Percentiles rank a stretch among this genome's conserved stretches.
These are phyloP conservation scores for Groenewaldozyma salmanticensis DNA, from an alignment of 805 yeast genomes.

Conservation along the genomic window DNA sequence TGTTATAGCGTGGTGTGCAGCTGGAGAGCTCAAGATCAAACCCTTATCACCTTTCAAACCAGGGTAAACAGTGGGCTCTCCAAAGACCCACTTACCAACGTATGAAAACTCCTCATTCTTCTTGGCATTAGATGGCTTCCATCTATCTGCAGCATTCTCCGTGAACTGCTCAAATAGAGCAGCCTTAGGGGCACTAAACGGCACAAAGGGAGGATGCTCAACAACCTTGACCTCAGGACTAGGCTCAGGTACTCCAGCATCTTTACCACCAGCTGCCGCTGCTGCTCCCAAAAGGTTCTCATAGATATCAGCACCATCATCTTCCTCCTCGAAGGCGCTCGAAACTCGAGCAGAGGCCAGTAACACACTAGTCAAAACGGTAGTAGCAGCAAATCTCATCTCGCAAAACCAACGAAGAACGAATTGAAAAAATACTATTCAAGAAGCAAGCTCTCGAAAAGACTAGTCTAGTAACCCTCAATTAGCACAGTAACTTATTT, in stretches of 20 bases:
- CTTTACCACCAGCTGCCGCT: no score
- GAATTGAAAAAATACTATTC: no score
- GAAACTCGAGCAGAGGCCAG: background rate
- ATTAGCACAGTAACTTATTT: no score
- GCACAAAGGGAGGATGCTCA: background rate
- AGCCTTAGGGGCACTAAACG: slow-evolving; percentile 11
- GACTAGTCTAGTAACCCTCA: no score
- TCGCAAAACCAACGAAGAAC: background rate
- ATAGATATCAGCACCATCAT: no score
- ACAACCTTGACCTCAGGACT: background rate
- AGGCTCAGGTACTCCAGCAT: background rate
- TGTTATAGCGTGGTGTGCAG: slow-evolving; percentile 77
- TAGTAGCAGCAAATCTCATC: background rate
- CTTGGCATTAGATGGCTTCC: slow-evolving; percentile 50
- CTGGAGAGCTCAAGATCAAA: slow-evolving; percentile 62
- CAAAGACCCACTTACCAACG: slow-evolving; percentile 68
- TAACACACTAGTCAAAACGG: background rate
- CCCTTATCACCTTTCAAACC: slow-evolving; percentile 64
- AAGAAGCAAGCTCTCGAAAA: no score
- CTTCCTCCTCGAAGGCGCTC: background rate
- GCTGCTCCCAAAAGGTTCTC: no score
- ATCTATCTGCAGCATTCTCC: slow-evolving; percentile 31
- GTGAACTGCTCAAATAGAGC: slow-evolving; percentile 62
- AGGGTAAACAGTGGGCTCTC: slow-evolving; percentile 47
- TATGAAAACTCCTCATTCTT: slow-evolving; percentile 44